Conservation (phyloP, 2,329 filamentous ascomycete species). For the Septoria linicola region DNA sequence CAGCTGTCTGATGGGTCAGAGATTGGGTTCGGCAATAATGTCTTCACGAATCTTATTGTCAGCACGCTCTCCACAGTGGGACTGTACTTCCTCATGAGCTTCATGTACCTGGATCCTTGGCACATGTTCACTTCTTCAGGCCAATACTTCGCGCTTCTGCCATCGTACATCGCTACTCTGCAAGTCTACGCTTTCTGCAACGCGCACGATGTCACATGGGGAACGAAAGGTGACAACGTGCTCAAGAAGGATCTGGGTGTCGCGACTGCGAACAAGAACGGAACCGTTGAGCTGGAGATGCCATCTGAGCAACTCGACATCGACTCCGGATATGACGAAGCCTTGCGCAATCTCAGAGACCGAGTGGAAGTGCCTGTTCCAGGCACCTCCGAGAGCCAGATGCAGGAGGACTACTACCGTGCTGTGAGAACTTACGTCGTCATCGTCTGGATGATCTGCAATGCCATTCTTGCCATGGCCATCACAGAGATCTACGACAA, state of each 20-base stretch:
- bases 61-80: constrained; percentile 86
- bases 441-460: constrained; percentile 87
- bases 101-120: constrained; percentile 97
- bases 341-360: constrained; percentile 91
- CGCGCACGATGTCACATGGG: constrained; percentile 98
- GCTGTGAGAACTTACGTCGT: constrained; percentile 98
- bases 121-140: constrained; percentile 92
- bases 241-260: constrained; percentile 88
- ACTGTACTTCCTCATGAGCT: constrained; percentile 93
- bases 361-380: constrained; percentile 74
- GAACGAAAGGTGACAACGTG: constrained; percentile 96
- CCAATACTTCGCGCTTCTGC: constrained; percentile 91
- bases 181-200: constrained; percentile 99
- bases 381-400: constrained; percentile 68
- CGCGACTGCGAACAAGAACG: constrained; percentile 65
- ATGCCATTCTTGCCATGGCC: constrained; percentile 89
- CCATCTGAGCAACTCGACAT: constrained; percentile 97
- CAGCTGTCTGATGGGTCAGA: constrained; percentile 58
- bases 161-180: constrained; percentile 91
- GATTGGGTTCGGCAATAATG: constrained; percentile 72
- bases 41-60: constrained; percentile 93
- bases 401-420: constrained; percentile 98
- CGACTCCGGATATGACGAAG: constrained; percentile 95
- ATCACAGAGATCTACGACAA: constrained; percentile 81
- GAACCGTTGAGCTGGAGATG: constrained; percentile 93